These are phyloP conservation scores for Cadophora sp. DNA, from an alignment of 2,329 filamentous ascomycete species.

Conservation along the genomic window DNA sequence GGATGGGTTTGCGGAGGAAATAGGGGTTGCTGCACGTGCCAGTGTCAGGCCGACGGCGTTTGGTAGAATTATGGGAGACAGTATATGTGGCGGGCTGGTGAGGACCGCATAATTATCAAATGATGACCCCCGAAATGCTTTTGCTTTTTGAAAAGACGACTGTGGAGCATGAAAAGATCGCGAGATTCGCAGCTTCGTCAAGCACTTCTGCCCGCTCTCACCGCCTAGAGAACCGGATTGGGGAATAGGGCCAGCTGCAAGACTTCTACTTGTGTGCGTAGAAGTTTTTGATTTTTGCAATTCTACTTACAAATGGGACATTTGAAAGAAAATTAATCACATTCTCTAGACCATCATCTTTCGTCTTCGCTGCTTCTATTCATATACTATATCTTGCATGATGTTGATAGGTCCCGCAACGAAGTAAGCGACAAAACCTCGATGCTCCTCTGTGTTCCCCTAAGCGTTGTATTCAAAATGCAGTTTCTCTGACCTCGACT, in stretches of 20 bases:
- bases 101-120: neutral
- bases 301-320: too few relatives aligned
- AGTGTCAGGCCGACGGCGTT: neutral
- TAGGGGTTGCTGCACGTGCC: neutral
- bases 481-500: too few relatives aligned
- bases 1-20: neutral
- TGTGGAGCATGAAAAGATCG: neutral
- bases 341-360: too few relatives aligned
- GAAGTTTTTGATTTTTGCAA: neutral
- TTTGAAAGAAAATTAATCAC: too few relatives aligned
- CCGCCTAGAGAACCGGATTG: neutral
- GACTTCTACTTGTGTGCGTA: too few relatives aligned
- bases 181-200: neutral
- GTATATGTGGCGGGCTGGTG: neutral
- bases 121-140: neutral
- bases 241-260: neutral
- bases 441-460: too few relatives aligned
- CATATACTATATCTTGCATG: too few relatives aligned
- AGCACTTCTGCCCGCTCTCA: constrained; percentile 3
- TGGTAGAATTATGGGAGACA: neutral
- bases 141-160: neutral
- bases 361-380: too few relatives aligned
- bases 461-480: too few relatives aligned
- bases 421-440: too few relatives aligned
- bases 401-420: too few relatives aligned